phyloP scores from a whole-genome alignment of 495 filamentous ascomycete genomes.

The Cetradonia linearis region DNA sequence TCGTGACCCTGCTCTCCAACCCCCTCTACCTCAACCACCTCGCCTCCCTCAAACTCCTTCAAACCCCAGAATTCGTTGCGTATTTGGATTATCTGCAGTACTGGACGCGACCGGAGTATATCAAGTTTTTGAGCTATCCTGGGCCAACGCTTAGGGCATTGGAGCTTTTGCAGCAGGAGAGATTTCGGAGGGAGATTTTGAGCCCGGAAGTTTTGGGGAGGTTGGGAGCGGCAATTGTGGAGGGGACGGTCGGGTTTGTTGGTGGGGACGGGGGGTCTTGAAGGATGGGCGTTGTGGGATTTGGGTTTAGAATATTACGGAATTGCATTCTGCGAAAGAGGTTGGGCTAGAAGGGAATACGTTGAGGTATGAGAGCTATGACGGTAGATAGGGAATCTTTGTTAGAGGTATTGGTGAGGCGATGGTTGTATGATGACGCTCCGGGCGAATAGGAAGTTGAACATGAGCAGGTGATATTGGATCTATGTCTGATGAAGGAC shows the following conservation, averaged over 20 bases:
- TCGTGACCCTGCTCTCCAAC: conserved; percentile 78
- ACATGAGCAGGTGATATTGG: background rate
- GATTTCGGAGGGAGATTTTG: conserved; percentile 73
- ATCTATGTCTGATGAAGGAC: no score
- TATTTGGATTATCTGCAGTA: conserved; percentile 82
- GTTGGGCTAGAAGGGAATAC: no score
- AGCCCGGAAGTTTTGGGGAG: conserved; percentile 57
- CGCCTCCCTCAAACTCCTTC: conserved; percentile 49
- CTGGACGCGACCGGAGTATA: conserved; percentile 72
- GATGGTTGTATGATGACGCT: background rate
- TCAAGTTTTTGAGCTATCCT: conserved; percentile 71
- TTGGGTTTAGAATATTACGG: no score
- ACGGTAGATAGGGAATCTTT: background rate
- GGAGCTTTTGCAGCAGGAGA: conserved; percentile 67
- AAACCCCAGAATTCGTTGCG: conserved; percentile 48
- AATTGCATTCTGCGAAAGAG: no score
- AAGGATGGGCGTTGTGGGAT: background rate
- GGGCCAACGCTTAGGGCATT: conserved; percentile 74
- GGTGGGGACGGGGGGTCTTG: background rate
- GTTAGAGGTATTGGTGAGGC: background rate
- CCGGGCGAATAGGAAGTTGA: background rate
- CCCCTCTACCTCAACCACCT: conserved; percentile 78
- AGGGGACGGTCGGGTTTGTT: background rate
- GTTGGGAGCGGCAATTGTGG: conserved; percentile 49
- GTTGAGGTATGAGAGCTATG: background rate